Conservation (phyloP, 345 rosid species). For the Euclidium syriacum region DNA sequence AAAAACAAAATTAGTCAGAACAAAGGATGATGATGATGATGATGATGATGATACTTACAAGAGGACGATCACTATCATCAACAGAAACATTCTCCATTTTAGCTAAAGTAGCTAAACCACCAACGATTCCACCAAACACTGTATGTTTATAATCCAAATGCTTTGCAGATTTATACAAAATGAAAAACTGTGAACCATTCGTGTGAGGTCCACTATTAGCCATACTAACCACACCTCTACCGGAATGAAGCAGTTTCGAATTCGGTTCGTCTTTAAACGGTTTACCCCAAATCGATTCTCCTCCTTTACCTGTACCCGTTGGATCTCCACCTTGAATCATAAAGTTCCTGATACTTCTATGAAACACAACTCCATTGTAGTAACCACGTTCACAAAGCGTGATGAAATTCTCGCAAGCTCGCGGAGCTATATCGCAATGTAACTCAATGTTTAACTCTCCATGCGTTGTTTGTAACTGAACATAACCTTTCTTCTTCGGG, state of each 20-base stretch:
- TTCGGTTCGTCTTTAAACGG: slow-evolving; percentile 90
- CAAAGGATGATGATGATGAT: no score
- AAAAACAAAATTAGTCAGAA: no score
- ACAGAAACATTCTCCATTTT: slow-evolving; percentile 90
- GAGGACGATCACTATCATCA: slow-evolving; percentile 76
- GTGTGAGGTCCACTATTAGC: slow-evolving; percentile 98
- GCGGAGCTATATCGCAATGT: slow-evolving; percentile 87
- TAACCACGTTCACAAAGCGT: slow-evolving; percentile 82
- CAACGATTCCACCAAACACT: slow-evolving; percentile 90
- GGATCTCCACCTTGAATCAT: slow-evolving; percentile 99
- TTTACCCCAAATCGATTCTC: slow-evolving; percentile 95
- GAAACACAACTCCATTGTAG: slow-evolving; percentile 74
- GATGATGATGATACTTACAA: no score
- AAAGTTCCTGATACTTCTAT: slow-evolving; percentile 83
- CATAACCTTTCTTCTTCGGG: slow-evolving; percentile 95
- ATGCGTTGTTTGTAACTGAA: slow-evolving; percentile 79
- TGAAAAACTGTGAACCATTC: slow-evolving; percentile 96
- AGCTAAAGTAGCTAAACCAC: slow-evolving; percentile 75
- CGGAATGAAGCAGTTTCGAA: slow-evolving; percentile 87
- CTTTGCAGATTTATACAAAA: slow-evolving; percentile 93
- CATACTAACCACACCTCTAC: slow-evolving; percentile 95
- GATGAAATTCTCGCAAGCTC: slow-evolving; percentile 89
- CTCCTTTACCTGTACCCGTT: slow-evolving; percentile 85
- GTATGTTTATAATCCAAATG: slow-evolving; percentile 95
- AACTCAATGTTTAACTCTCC: slow-evolving; percentile 94